These are phyloP conservation scores for Blastocystis sp. DNA, from an alignment of 352 stramenopile genomes.

Conservation along the genomic window DNA sequence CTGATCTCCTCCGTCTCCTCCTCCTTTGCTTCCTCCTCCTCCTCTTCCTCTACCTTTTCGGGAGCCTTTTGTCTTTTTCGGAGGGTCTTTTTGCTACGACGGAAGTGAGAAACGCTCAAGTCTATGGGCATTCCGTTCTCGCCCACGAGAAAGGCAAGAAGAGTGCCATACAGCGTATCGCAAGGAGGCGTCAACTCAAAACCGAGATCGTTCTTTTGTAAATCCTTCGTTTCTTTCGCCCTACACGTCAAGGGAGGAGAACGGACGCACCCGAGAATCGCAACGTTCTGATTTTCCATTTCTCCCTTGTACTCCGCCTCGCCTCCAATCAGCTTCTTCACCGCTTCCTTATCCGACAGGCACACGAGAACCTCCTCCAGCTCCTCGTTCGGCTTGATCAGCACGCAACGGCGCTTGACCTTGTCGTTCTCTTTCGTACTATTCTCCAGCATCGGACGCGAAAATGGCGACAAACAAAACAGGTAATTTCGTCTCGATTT, in stretches of 20 bases:
- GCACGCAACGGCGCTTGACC: constrained; percentile 41
- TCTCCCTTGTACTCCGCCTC: constrained; percentile 71
- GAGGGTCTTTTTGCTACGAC: neutral
- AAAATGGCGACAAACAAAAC: neutral
- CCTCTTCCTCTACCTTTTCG: constrained; percentile 45
- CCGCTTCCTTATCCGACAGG: constrained; percentile 52
- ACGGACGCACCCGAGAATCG: constrained; percentile 51
- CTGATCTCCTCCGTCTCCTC: neutral
- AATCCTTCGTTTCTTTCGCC: constrained; percentile 19
- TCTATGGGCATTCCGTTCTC: constrained; percentile 68
- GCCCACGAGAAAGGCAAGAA: constrained; percentile 47
- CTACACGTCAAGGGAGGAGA: neutral
- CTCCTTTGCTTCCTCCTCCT: neutral
- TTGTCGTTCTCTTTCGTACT: constrained; percentile 38
- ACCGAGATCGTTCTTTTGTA: constrained; percentile 59
- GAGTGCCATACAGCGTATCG: constrained; percentile 32
- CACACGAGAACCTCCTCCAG: constrained; percentile 40
- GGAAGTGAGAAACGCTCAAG: constrained; percentile 25
- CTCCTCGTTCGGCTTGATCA: constrained; percentile 44
- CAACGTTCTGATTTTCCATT: constrained; percentile 48
- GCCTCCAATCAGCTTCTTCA: constrained; percentile 31
- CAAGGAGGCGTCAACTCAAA: constrained; percentile 36
- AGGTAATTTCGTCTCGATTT: neutral
- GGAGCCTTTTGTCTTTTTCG: constrained; percentile 44
- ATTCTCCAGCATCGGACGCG: neutral